These are phyloP conservation scores for Xylaria sp. DNA, from an alignment of 2,329 filamentous ascomycete species.

Conservation along the genomic window DNA sequence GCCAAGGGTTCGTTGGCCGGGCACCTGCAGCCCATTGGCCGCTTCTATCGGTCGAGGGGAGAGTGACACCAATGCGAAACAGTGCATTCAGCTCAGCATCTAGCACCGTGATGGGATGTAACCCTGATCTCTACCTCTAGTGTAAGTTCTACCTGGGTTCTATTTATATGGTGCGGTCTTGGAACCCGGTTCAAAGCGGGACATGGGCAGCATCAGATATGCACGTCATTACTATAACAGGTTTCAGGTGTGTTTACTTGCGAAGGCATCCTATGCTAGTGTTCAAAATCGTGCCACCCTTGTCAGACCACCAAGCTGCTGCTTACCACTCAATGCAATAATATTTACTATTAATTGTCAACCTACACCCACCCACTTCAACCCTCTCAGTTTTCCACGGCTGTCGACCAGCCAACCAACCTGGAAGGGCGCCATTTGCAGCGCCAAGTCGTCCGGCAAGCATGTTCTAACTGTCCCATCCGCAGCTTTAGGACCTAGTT, in stretches of 20 bases:
- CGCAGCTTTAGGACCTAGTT: neutral
- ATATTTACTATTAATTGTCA: neutral
- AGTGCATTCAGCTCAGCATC: conserved; percentile 9
- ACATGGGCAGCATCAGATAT: neutral
- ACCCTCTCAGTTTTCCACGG: neutral
- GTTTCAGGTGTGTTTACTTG: conserved; percentile 9
- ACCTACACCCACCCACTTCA: neutral
- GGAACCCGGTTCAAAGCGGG: conserved; percentile 3
- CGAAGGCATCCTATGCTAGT: neutral
- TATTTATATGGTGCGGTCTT: conserved; percentile 9
- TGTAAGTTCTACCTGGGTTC: no score
- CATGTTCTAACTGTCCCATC: neutral
- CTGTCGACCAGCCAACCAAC: conserved; percentile 16
- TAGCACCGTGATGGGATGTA: conserved; percentile 4
- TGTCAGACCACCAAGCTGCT: conserved; percentile 7
- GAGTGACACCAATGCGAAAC: conserved; percentile 11
- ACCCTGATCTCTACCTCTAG: no score
- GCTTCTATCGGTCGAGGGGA: neutral
- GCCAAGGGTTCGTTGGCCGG: conserved; percentile 1
- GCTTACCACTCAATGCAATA: neutral
- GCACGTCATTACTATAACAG: conserved; percentile 2
- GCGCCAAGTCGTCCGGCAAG: conserved; percentile 3
- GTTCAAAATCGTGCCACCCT: conserved; percentile 8
- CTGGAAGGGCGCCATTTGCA: neutral
- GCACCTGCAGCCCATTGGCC: neutral